phyloP scores from a whole-genome alignment of 2,329 filamentous ascomycete species.

The Phyllosticta citribraziliensis region DNA sequence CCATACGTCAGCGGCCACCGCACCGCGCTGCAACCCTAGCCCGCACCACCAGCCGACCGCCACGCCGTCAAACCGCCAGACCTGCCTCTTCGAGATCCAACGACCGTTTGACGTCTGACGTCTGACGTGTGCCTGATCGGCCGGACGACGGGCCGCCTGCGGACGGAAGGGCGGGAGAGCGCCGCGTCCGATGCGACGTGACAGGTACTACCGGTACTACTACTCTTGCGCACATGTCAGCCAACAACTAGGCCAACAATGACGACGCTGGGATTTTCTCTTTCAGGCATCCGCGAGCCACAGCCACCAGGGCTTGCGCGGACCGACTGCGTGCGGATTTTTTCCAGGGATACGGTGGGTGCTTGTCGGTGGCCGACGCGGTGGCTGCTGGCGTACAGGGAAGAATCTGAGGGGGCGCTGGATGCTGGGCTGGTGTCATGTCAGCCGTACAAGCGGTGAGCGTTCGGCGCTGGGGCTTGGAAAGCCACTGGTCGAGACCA shows the following conservation, averaged over 20 bases:
- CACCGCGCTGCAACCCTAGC: not conserved
- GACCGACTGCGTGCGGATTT: not conserved
- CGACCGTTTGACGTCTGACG: not conserved
- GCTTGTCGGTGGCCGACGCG: not conserved
- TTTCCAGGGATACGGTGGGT: not conserved
- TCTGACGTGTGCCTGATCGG: not conserved
- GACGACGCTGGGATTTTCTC: not conserved
- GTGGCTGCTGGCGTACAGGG: not conserved
- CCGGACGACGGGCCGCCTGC: not conserved
- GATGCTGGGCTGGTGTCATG: not conserved
- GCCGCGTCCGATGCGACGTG: not conserved
- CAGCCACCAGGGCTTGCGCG: not conserved
- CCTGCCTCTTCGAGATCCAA: not conserved
- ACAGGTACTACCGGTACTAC: too few species aligned
- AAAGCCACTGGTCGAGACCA: too few species aligned
- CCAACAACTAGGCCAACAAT: not conserved
- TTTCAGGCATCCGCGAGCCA: not conserved
- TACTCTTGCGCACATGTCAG: not conserved
- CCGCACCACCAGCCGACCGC: not conserved
- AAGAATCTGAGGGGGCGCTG: not conserved
- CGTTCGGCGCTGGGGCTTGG: not conserved
- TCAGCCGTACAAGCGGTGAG: not conserved
- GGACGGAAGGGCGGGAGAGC: not conserved
- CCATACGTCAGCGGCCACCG: not conserved
- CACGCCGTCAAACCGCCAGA: not conserved